These are phyloP conservation scores for Stemphylium vesicarium DNA, from an alignment of 2,329 filamentous ascomycete genomes.

Conservation along the genomic window DNA sequence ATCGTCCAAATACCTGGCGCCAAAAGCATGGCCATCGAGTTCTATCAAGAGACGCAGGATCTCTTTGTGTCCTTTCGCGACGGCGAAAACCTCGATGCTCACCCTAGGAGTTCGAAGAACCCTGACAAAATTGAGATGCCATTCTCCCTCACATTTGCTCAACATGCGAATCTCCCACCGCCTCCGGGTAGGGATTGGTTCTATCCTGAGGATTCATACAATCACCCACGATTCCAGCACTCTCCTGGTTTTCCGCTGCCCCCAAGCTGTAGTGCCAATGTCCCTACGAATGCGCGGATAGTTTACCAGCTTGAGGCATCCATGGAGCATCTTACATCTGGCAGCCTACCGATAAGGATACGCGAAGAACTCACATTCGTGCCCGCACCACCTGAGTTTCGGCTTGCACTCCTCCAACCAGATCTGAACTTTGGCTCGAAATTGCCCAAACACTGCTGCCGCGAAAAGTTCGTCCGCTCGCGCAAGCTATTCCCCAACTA, in stretches of 20 bases:
- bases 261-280: conserved; percentile 16
- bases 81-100: conserved; percentile 30
- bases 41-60: conserved; percentile 25
- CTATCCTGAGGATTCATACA: conserved; percentile 23
- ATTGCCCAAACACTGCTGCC: conserved; percentile 25
- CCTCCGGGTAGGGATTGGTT: conserved; percentile 21
- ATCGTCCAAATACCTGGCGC: conserved; percentile 17
- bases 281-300: conserved; percentile 14
- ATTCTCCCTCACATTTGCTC: conserved; percentile 37
- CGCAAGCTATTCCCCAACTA: conserved; percentile 31
- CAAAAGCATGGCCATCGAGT: conserved; percentile 17
- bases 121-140: conserved; percentile 33
- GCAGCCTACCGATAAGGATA: conserved; percentile 3
- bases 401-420: conserved; percentile 22
- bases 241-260: conserved; percentile 29
- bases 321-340: conserved; percentile 8
- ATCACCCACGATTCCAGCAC: conserved; percentile 35
- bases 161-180: conserved; percentile 19
- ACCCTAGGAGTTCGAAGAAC: conserved; percentile 23
- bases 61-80: conserved; percentile 27
- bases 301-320: conserved; percentile 26
- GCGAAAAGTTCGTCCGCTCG: conserved; percentile 30
- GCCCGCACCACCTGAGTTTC: conserved; percentile 23
- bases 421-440: conserved; percentile 20
- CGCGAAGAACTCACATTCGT: conserved; percentile 20